Evolutionary conservation across 192 early-diverging fungal species (phyloP), one percentile per base, ranked within the genome.

Genomic region (Backusella parvicylindrica): DNA sequence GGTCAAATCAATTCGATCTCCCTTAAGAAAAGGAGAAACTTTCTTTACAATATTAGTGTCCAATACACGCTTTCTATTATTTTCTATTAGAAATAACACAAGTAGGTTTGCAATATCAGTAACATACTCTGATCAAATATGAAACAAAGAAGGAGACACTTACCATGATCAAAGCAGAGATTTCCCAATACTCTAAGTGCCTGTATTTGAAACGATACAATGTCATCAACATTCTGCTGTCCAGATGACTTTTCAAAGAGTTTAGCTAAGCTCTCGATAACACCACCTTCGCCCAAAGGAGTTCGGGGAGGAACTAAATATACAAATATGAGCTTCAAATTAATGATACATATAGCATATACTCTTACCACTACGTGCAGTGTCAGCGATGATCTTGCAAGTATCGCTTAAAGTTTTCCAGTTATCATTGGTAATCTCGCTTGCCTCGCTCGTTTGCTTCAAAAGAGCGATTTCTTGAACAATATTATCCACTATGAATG

Each of bases 81-180:
- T 75, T 60, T 87, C 88, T 89, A 49, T 12, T 49, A 56, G 21
- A 38, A 9, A 21, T 50, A n/a, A 21, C 70, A 40, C 63, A 49
- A 36, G 38, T 36, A 40, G 8, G 41, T 47, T 4, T 31, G 37
- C 36, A 68, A 35, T 4, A 72, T 15, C 6, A 53, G 3, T 0
- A 16, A 6, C 32, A 40, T 74, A n/a, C n/a, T n/a, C n/a, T n/a
- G 32, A 26, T 64, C 2, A 16, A 26, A 2, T 30, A 16, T 18
- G 30, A n/a, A 28, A 40, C 23, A 21, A 18, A 18, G 4, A n/a
- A 11, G 50, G 23, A 31, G 43, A n/a, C 33, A 13, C 47, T 75
- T 84, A 87, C 88, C 84, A 72, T 85, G 80, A 74, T 86, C 81
- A 68, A 89, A 82, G 36, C 86, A 89, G 8, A 87, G 68, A 41